Evolutionary conservation across 2,329 filamentous ascomycete genomes (phyloP).

Genomic region (Trichothecium roseum): DNA sequence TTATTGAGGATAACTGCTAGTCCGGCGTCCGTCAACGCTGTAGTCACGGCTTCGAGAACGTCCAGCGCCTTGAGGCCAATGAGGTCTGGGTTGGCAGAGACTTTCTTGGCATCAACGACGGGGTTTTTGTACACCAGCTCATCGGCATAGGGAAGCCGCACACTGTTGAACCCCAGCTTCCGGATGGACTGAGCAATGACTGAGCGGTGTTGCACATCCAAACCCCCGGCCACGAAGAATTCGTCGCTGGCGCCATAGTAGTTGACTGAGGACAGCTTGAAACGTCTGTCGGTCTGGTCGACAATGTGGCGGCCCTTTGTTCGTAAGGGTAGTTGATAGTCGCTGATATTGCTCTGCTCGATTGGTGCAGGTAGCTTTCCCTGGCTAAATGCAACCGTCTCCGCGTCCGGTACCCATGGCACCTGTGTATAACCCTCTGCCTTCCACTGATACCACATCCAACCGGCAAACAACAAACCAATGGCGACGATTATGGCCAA

Average conservation of each 20-base stretch:
- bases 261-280: slow-evolving; percentile 56
- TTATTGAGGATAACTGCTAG: slow-evolving; percentile 59
- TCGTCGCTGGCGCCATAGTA: slow-evolving; percentile 64
- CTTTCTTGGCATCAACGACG: slow-evolving; percentile 32
- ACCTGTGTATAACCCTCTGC: slow-evolving; percentile 30
- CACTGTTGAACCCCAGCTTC: slow-evolving; percentile 58
- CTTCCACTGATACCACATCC: slow-evolving; percentile 32
- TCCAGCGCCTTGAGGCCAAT: slow-evolving; percentile 47
- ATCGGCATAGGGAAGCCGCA: slow-evolving; percentile 58
- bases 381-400: slow-evolving; percentile 34
- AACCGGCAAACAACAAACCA: slow-evolving; percentile 11
- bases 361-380: slow-evolving; percentile 34
- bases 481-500: slow-evolving; percentile 17
- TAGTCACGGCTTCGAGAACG: slow-evolving; percentile 47
- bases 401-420: slow-evolving; percentile 40
- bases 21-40: slow-evolving; percentile 49
- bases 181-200: slow-evolving; percentile 51
- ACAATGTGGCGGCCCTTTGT: slow-evolving; percentile 51
- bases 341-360: slow-evolving; percentile 29
- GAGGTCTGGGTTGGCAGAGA: slow-evolving; percentile 51
- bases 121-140: slow-evolving; percentile 56
- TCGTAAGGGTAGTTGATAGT: slow-evolving; percentile 46
- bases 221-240: slow-evolving; percentile 51
- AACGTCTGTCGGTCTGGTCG: slow-evolving; percentile 43
- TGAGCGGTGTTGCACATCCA: slow-evolving; percentile 52